phyloP scores from a whole-genome alignment of 148 eudicot genomes.

The Cornus kousa region DNA sequence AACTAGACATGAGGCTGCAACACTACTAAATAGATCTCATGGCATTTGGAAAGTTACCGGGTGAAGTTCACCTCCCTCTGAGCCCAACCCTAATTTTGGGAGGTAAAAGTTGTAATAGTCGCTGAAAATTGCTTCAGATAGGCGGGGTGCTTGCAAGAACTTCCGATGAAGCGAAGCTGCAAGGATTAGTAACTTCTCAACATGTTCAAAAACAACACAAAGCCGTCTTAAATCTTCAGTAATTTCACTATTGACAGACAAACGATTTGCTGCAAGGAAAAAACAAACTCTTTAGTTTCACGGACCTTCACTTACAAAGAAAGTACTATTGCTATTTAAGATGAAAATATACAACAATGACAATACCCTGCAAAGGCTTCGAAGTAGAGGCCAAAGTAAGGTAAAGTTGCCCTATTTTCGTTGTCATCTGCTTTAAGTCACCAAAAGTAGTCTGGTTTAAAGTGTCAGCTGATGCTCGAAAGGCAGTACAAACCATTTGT shows the following conservation, averaged over 20 bases:
- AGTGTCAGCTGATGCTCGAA: slow-evolving; percentile 80
- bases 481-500: slow-evolving; percentile 92
- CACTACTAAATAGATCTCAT: background rate
- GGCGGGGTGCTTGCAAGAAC: slow-evolving; percentile 66
- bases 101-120: slow-evolving; percentile 63
- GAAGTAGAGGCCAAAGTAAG: slow-evolving; percentile 61
- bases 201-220: slow-evolving; percentile 55
- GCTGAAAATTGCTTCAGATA: slow-evolving; percentile 53
- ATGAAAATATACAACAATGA: background rate
- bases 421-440: slow-evolving; percentile 57
- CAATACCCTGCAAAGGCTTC: slow-evolving; percentile 68
- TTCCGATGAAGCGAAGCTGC: slow-evolving; percentile 87
- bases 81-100: slow-evolving; percentile 59
- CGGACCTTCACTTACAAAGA: background rate
- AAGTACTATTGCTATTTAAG: background rate
- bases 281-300: background rate
- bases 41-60: slow-evolving; percentile 34
- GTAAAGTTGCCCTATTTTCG: slow-evolving; percentile 70
- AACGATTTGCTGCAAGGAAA: slow-evolving; percentile 51
- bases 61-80: slow-evolving; percentile 23
- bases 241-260: slow-evolving; percentile 43
- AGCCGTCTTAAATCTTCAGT: slow-evolving; percentile 66
- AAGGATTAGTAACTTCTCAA: slow-evolving; percentile 58
- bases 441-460: slow-evolving; percentile 70
- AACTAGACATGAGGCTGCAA: background rate